These are phyloP conservation scores for Naganishia vishniacii DNA, from an alignment of 768 basidiomycete genomes.

Conservation along the genomic window DNA sequence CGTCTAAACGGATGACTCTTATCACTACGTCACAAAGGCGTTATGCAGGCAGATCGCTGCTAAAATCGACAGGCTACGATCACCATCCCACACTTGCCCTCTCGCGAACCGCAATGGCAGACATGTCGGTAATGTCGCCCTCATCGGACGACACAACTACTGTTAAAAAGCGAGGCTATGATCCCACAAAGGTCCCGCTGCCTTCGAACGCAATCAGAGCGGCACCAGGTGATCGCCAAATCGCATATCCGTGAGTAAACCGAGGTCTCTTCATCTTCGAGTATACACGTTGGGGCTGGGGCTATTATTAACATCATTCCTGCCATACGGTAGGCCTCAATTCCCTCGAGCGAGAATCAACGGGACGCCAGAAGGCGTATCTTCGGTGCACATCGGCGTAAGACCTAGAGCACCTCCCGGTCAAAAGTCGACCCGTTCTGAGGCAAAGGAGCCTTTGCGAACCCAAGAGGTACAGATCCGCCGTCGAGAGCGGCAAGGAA, in stretches of 20 bases:
- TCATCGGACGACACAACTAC: not conserved
- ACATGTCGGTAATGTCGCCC: too few relatives aligned
- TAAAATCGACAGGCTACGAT: too few relatives aligned
- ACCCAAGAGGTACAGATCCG: not conserved
- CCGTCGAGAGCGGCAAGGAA: not conserved
- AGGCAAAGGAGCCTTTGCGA: not conserved
- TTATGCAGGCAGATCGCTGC: too few relatives aligned
- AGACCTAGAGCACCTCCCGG: not conserved
- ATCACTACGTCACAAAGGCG: too few relatives aligned
- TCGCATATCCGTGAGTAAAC: slow-evolving; percentile 15
- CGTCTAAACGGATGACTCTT: too few relatives aligned
- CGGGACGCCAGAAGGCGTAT: not conserved
- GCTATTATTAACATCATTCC: not conserved
- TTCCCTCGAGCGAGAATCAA: slow-evolving; percentile 13
- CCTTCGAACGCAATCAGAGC: slow-evolving; percentile 1
- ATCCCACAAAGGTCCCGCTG: not conserved
- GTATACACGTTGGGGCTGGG: not conserved
- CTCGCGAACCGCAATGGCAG: too few relatives aligned
- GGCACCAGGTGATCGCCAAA: slow-evolving; percentile 5
- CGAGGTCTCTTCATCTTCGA: not conserved
- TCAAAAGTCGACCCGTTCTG: not conserved
- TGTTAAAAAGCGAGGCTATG: not conserved
- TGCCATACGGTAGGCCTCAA: not conserved
- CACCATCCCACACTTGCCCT: too few relatives aligned
- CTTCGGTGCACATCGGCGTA: slow-evolving; percentile 6